Evolutionary conservation across 2,329 filamentous ascomycete species (phyloP), one percentile per base, ranked within the genome.

Genomic region (Diaporthe ilicicola): DNA sequence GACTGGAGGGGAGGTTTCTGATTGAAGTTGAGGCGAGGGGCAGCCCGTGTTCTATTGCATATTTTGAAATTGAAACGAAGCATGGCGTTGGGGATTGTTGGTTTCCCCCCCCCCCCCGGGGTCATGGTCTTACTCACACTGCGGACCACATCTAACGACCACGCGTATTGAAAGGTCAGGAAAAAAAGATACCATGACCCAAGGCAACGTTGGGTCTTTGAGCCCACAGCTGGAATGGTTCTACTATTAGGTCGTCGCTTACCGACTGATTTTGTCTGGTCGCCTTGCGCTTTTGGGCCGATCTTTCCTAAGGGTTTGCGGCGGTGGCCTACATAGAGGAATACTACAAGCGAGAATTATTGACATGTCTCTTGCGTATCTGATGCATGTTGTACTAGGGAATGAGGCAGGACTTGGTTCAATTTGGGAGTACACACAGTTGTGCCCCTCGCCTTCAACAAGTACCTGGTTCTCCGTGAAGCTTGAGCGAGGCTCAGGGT

Each of bases 61-160:
- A 64, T 64, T 64, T 34, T 70, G 67, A 67, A 48, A 54, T 67
- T 67, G 44, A 70, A 67, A 67, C 34, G 34, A 70, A 72, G 70
- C 70, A 70, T 50, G 70, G 70, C 61, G 70, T 72, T 72, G 37
- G 56, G 70, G 66, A 32, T 50, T 32, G 6, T 42, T 67, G 39
- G 46, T 53, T 67, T 67, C 61, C 19, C 42, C n/a, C n/a, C n/a
- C n/a, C n/a, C n/a, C n/a, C n/a, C n/a, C n/a, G n/a, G n/a, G 54
- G 54, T 37, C 53, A 32, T 13, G 22, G 39, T 24, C 48, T 48
- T 17, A 27, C 22, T 12, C 24, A 62, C 50, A 46, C 39, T 29
- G 22, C 32, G 24, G 67, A 24, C 53, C 54, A 62, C 27, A 61
- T 50, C 59, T 50, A 64, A 64, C 32, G 32, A 48, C 42, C 48